These are phyloP conservation scores for Nicotiana tabacum DNA, from an alignment of 257 asterid genomes.

Conservation along the genomic window DNA sequence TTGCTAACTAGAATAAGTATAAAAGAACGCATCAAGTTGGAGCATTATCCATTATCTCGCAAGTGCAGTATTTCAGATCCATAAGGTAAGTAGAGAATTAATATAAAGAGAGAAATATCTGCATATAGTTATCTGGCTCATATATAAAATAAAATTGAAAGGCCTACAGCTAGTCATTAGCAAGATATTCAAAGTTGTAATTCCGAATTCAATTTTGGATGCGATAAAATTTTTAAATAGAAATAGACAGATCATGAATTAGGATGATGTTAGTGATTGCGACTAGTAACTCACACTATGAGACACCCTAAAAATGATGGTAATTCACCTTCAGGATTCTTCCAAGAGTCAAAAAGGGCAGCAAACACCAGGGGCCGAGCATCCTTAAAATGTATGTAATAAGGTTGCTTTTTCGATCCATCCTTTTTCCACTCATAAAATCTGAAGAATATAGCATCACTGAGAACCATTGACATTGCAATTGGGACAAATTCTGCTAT, in stretches of 20 bases:
- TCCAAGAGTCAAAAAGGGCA: conserved; percentile 90
- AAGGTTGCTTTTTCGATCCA: conserved; percentile 87
- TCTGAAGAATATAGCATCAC: conserved; percentile 31
- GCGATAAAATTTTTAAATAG: neutral
- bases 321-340: conserved; percentile 61
- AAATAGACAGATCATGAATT: neutral
- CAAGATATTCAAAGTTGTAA: neutral
- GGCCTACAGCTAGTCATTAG: neutral
- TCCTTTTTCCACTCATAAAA: conserved; percentile 96
- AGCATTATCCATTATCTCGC: neutral
- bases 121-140: neutral
- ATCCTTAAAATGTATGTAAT: conserved; percentile 73
- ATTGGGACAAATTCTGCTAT: neutral
- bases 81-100: neutral
- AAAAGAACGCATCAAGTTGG: neutral
- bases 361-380: conserved; percentile 84
- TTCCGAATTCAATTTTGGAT: neutral
- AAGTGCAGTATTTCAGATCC: neutral
- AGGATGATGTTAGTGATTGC: neutral
- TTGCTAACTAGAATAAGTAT: neutral
- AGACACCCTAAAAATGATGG: neutral
- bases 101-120: neutral
- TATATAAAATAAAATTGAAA: neutral
- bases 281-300: neutral
- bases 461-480: neutral